Evolutionary conservation across 2,329 filamentous ascomycete species (phyloP).

Genomic region (Leptographium procerum): DNA sequence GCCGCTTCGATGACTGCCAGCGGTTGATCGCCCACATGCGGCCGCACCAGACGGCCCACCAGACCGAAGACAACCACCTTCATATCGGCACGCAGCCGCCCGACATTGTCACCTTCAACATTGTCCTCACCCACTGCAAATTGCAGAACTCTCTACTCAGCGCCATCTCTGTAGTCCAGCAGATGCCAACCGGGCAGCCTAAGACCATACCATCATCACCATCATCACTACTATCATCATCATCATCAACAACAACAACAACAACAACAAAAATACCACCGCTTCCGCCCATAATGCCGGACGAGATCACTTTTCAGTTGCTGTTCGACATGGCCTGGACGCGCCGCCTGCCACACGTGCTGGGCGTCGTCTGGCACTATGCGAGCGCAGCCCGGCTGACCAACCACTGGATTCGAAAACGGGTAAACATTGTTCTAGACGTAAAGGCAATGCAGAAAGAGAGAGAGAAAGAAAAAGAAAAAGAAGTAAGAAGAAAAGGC

Average conservation of each 20-base stretch:
- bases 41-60: not conserved
- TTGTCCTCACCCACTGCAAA: conserved; percentile 18
- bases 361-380: conserved; percentile 23
- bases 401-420: conserved; percentile 18
- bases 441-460: no score
- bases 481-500: no score
- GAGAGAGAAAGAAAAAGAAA: no score
- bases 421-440: conserved; percentile 9
- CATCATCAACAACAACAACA: not conserved
- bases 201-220: not conserved
- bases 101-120: conserved; percentile 24
- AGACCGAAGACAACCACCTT: conserved; percentile 2
- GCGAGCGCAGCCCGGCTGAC: conserved; percentile 17
- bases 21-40: conserved; percentile 22
- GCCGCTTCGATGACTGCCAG: conserved; percentile 18
- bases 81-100: conserved; percentile 11
- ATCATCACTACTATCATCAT: not conserved
- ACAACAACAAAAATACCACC: no score
- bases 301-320: conserved; percentile 22
- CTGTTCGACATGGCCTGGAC: conserved; percentile 27
- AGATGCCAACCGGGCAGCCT: conserved; percentile 6
- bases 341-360: conserved; percentile 19
- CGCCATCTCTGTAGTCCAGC: conserved; percentile 15
- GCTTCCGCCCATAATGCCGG: conserved; percentile 8
- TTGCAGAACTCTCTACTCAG: conserved; percentile 11